Conservation (phyloP, 371 early-diverging fungal genomes). For the Actinomortierella ambigua region DNA sequence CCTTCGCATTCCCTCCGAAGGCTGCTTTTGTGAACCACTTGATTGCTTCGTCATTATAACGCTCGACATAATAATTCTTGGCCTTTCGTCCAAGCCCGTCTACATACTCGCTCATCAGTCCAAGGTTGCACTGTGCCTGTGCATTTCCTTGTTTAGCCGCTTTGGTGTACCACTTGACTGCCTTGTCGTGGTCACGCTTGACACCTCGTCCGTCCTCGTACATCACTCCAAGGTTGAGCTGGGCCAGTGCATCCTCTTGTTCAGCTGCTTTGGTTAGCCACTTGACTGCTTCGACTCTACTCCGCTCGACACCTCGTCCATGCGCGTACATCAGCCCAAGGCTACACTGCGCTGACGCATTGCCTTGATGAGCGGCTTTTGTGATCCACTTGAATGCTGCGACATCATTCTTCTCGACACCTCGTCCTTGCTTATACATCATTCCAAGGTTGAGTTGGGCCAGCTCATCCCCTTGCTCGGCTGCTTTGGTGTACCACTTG, state of each 20-base stretch:
- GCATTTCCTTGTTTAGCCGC: conserved; percentile 51
- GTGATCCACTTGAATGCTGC: conserved; percentile 71
- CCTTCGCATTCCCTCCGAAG: conserved; percentile 75
- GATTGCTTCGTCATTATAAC: conserved; percentile 71
- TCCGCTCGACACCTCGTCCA: conserved; percentile 70
- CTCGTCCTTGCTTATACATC: conserved; percentile 81
- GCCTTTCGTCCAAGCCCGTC: no score
- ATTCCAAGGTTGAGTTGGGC: conserved; percentile 83
- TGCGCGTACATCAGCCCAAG: conserved; percentile 80
- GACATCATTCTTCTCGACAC: conserved; percentile 57
- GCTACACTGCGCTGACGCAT: conserved; percentile 52
- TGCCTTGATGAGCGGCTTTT: conserved; percentile 69
- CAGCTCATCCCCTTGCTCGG: conserved; percentile 79
- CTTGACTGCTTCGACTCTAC: conserved; percentile 56
- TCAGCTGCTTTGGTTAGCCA: conserved; percentile 77
- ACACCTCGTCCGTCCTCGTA: conserved; percentile 85
- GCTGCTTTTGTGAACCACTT: conserved; percentile 71
- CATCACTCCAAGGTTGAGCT: conserved; percentile 85
- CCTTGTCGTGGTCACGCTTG: conserved; percentile 58
- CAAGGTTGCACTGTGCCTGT: conserved; percentile 63
- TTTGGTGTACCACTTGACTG: conserved; percentile 77
- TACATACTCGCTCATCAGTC: no score
- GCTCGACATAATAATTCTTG: no score
- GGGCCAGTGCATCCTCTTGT: conserved; percentile 84
- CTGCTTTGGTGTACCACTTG: conserved; percentile 71